Base-by-base conservation (phyloP, 345 rosid species). In the Eucalyptus erythrocorys region DNA sequence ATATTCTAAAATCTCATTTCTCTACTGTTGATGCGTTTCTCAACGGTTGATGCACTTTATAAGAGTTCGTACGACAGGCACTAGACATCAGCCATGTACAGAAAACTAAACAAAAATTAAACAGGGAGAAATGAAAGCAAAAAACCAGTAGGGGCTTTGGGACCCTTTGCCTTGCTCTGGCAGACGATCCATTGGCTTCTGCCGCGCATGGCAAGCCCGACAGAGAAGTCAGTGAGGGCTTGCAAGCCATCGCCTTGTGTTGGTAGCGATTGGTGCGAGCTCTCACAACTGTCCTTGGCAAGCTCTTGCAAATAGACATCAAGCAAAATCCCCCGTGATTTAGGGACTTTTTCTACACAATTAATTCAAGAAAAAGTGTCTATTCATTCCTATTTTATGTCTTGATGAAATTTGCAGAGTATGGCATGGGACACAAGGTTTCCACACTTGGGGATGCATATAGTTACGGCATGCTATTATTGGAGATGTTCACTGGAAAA, bases 221-320 rank as follows among this genome's bases (percentile, higher is more conserved):
- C 5, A 1, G 42, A 4, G 42, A 42, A 42, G 42, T 42, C 5
- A 42, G 42, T 42, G 42, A 42, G 42, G 42, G 42, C 42, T 42
- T 42, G 42, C 42, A 42, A 42, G 42, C 42, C 42, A 42, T 4
- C 42, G 5, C 42, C 5, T 6, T 42, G 5, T 42, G 42, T 42
- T 42, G 42, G 5, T 7, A 1, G 43, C 7, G 8, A 42, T 2
- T 5, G 7, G 43, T 7, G 2, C 5, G 43, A 42, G 7, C 43
- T 7, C 43, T 42, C 43, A 42, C 43, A 42, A 42, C 7, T 42
- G 5, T 42, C 42, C 5, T 42, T 42, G 42, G 42, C 42, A 42
- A 42, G 42, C 42, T 42, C 42, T 42, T 42, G 42, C 5, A 42
- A 42, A 42, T 42, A 6, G 42, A 42, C 42, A 42, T 42, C 42